phyloP scores from a whole-genome alignment of 2,329 filamentous ascomycete species.

The Colletotrichum camelliae region DNA sequence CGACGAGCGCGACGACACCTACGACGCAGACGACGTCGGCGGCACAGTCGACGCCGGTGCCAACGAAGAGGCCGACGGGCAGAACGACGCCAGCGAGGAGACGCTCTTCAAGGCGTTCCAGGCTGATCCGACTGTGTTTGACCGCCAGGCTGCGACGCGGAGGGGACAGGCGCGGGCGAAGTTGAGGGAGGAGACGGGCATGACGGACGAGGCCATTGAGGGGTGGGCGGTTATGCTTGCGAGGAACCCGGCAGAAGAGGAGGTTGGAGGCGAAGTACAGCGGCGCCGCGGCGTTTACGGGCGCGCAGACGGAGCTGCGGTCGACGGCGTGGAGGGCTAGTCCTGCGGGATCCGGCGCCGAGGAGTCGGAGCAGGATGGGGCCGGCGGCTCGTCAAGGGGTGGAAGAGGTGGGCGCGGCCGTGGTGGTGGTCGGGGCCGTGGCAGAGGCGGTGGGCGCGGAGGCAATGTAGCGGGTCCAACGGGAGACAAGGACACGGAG shows the following conservation, averaged over 20 bases:
- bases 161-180: slow-evolving; percentile 65
- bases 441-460: slow-evolving; percentile 56
- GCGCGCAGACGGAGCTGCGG: slow-evolving; percentile 68
- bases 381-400: slow-evolving; percentile 40
- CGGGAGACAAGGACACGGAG: slow-evolving; percentile 75
- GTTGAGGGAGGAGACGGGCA: slow-evolving; percentile 77
- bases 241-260: slow-evolving; percentile 72
- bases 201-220: slow-evolving; percentile 94
- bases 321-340: slow-evolving; percentile 69
- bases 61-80: slow-evolving; percentile 57
- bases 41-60: slow-evolving; percentile 78
- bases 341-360: slow-evolving; percentile 59
- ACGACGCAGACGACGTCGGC: slow-evolving; percentile 90
- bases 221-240: slow-evolving; percentile 90
- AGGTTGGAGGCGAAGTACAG: slow-evolving; percentile 75
- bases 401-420: slow-evolving; percentile 53
- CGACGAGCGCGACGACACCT: slow-evolving; percentile 96
- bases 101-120: slow-evolving; percentile 76
- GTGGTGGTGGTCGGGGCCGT: slow-evolving; percentile 48
- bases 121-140: slow-evolving; percentile 68
- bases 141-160: slow-evolving; percentile 73
- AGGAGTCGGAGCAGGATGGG: slow-evolving; percentile 58
- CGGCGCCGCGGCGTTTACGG: slow-evolving; percentile 55
- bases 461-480: slow-evolving; percentile 67
- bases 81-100: slow-evolving; percentile 67